Evolutionary conservation across 1,139 yeast genomes (phyloP).

Genomic region (Taphrina communis): DNA sequence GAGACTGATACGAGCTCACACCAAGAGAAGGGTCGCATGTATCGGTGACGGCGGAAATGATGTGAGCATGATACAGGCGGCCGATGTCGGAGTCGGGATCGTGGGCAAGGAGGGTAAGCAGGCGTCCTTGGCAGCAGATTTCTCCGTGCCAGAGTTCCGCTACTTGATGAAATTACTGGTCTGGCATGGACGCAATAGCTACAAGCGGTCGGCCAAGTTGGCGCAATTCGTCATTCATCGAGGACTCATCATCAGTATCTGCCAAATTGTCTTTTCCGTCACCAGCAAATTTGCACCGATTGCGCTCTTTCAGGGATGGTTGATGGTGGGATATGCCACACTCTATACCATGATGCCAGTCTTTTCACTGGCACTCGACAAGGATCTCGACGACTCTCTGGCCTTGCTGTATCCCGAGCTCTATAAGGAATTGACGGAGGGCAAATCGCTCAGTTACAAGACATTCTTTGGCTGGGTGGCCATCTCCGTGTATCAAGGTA

Average conservation of each 20-base stretch:
- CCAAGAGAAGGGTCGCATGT: constrained; percentile 91
- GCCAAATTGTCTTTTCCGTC: constrained; percentile 91
- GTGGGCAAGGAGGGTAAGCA: constrained; percentile 99
- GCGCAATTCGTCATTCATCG: constrained; percentile 97
- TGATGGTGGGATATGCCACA: constrained; percentile 98
- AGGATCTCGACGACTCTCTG: constrained; percentile 87
- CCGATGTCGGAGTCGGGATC: constrained; percentile 98
- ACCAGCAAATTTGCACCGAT: constrained; percentile 88
- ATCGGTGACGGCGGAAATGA: constrained; percentile 99
- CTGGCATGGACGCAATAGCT: constrained; percentile 98
- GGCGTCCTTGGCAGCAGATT: constrained; percentile 96
- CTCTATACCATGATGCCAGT: constrained; percentile 98
- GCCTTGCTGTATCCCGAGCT: constrained; percentile 93
- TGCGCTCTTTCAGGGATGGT: constrained; percentile 86
- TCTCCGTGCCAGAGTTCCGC: constrained; percentile 89
- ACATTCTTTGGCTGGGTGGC: constrained; percentile 92
- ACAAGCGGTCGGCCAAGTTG: constrained; percentile 90
- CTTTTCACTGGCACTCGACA: constrained; percentile 86
- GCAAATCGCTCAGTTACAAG: constrained; percentile 79
- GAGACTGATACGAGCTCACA: constrained; percentile 69
- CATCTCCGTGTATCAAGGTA: constrained; percentile 86
- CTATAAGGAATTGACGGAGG: constrained; percentile 87
- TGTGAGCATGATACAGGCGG: constrained; percentile 98
- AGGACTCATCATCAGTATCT: constrained; percentile 91
- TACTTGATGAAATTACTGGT: constrained; percentile 81